Percentiles rank a stretch among this genome's conserved stretches.
Evolutionary conservation across 805 yeast genomes (phyloP).

Genomic region (Candida manassasensis): DNA sequence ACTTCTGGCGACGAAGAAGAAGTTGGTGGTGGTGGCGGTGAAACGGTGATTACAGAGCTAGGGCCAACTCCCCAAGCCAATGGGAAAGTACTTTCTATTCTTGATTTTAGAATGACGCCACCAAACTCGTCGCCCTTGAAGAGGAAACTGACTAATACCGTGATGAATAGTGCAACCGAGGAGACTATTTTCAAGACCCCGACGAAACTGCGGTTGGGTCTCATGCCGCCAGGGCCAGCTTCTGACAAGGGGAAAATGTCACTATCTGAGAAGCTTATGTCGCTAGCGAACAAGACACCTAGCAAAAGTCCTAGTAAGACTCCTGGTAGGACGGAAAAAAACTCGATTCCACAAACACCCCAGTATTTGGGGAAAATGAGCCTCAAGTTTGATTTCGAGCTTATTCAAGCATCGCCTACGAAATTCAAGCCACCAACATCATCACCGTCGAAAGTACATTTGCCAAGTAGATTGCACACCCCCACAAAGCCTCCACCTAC

Average conservation of each 20-base stretch:
- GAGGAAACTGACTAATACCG: constrained; percentile 7
- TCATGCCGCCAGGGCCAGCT: neutral
- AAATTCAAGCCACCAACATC: neutral
- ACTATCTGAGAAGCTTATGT: constrained; percentile 1
- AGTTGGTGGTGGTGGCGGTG: constrained; percentile 5
- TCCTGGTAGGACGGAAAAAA: neutral
- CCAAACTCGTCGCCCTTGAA: constrained; percentile 41
- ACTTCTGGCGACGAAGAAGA: constrained; percentile 9
- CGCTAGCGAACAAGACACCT: constrained; percentile 4
- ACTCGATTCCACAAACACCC: constrained; percentile 1
- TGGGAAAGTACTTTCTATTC: constrained; percentile 70
- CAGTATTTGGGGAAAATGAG: constrained; percentile 2
- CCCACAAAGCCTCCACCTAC: constrained; percentile 12
- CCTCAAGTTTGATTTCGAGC: neutral
- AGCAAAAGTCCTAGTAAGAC: constrained; percentile 2
- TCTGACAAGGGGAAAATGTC: constrained; percentile 7
- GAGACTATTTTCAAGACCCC: constrained; percentile 30
- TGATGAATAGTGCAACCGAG: neutral
- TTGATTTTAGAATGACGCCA: constrained; percentile 50
- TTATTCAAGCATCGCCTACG: neutral
- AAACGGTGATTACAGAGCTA: constrained; percentile 35
- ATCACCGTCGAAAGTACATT: neutral
- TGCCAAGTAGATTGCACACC: constrained; percentile 4
- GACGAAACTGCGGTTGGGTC: constrained; percentile 16
- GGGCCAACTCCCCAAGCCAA: constrained; percentile 88